Evolutionary conservation across 371 early-diverging fungal species (phyloP).

Genomic region (Mortierella sp.): DNA sequence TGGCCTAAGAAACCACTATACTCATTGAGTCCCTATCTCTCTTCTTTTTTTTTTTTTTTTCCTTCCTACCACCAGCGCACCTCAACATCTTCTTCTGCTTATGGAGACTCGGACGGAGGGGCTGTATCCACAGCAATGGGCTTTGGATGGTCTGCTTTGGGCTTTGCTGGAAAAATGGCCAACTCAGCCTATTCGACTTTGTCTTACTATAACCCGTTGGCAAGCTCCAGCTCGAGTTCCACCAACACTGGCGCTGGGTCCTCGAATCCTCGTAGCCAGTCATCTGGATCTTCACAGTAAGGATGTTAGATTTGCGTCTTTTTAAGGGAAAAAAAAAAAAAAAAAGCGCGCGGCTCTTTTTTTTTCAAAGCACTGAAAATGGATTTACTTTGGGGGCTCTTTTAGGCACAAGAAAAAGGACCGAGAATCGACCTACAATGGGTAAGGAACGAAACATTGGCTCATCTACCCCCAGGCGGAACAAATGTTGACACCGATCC

Average conservation of each 20-base stretch:
- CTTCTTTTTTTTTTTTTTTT: neutral
- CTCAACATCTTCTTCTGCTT: constrained; percentile 29
- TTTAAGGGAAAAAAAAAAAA: neutral
- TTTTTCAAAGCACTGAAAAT: neutral
- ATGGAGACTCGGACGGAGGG: constrained; percentile 28
- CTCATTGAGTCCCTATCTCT: neutral
- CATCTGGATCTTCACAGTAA: constrained; percentile 19
- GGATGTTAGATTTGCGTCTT: neutral
- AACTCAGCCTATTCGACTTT: constrained; percentile 36
- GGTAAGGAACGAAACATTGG: constrained; percentile 6
- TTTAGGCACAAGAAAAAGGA: constrained; percentile 41
- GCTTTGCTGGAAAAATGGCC: constrained; percentile 41
- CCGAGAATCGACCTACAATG: constrained; percentile 39
- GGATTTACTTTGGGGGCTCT: neutral
- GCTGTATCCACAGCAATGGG: constrained; percentile 22
- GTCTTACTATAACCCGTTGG: constrained; percentile 41
- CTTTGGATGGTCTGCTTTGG: constrained; percentile 46
- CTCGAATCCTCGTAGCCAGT: neutral
- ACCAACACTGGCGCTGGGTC: constrained; percentile 1
- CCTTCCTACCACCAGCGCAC: constrained; percentile 17
- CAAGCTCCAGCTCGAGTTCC: neutral
- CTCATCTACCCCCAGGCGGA: too few species aligned
- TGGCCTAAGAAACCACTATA: neutral
- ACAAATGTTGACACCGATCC: too few species aligned
- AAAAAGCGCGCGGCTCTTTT: too few species aligned